phyloP scores from a whole-genome alignment of 1,284 basidiomycete species.

The Gymnopus androsaceus region DNA sequence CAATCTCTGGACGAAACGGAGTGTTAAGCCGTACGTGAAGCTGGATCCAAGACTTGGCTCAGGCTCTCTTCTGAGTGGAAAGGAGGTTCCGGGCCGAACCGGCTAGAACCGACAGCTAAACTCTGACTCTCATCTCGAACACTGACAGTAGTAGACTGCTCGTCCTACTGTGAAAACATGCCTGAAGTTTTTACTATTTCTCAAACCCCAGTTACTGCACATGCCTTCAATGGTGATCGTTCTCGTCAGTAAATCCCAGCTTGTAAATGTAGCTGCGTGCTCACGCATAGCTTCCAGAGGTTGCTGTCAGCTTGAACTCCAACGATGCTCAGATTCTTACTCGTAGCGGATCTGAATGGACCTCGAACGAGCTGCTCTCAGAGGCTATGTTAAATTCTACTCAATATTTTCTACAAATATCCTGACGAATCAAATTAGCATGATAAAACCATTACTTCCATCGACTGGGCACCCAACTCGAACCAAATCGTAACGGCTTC shows the following conservation, averaged over 20 bases:
- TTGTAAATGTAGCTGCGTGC: constrained; percentile 5
- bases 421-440: constrained; percentile 57
- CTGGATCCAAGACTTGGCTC: neutral
- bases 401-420: neutral
- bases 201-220: constrained; percentile 84
- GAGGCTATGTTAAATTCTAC: constrained; percentile 63
- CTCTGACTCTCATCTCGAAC: neutral
- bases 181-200: constrained; percentile 82
- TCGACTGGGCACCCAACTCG: constrained; percentile 97
- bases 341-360: constrained; percentile 73
- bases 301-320: constrained; percentile 90
- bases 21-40: neutral
- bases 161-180: constrained; percentile 75
- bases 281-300: constrained; percentile 53
- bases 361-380: constrained; percentile 75
- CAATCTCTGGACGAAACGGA: no score
- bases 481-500: constrained; percentile 98
- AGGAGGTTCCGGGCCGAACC: neutral
- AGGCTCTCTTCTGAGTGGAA: neutral
- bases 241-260: constrained; percentile 58
- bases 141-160: constrained; percentile 73
- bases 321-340: constrained; percentile 87
- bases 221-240: constrained; percentile 92
- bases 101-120: neutral
- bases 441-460: constrained; percentile 97